A percentile compares a stretch with the other conserved stretches of the same genome.
These are phyloP conservation scores for Taiozyma onychis DNA, from an alignment of 1,139 yeast species.

Conservation along the genomic window DNA sequence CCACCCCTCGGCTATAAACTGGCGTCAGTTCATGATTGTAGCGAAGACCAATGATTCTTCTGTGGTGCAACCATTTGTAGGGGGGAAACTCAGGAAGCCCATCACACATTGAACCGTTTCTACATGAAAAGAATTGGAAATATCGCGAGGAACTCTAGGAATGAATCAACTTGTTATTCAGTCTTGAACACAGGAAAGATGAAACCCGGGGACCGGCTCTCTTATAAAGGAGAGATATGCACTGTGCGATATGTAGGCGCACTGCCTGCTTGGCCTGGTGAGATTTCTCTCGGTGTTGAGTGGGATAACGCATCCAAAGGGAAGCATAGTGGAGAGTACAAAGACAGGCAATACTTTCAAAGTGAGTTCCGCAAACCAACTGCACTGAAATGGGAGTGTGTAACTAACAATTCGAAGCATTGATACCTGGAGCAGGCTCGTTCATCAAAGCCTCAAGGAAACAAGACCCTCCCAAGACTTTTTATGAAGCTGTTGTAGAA, in stretches of 20 bases:
- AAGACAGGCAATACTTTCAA: slow-evolving; percentile 42
- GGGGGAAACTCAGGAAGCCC: too few species aligned
- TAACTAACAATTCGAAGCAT: slow-evolving; percentile 1
- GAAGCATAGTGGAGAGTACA: slow-evolving; percentile 47
- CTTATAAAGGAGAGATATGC: slow-evolving; percentile 45
- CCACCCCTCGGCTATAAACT: too few species aligned
- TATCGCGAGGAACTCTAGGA: too few species aligned
- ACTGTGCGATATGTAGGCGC: slow-evolving; percentile 61
- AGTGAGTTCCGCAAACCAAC: slow-evolving; percentile 6
- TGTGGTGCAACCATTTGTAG: too few species aligned
- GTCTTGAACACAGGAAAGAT: neutral
- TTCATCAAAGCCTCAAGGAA: slow-evolving; percentile 49
- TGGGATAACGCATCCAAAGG: slow-evolving; percentile 68
- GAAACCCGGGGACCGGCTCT: slow-evolving; percentile 38
- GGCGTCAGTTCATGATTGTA: too few species aligned
- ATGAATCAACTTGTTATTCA: too few species aligned
- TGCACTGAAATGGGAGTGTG: neutral
- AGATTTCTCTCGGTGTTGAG: slow-evolving; percentile 67
- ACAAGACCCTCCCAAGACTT: slow-evolving; percentile 27
- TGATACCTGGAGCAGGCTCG: slow-evolving; percentile 45
- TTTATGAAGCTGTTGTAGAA: slow-evolving; percentile 44
- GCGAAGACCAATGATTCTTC: too few species aligned
- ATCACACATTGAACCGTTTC: too few species aligned
- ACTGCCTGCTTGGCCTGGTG: slow-evolving; percentile 56
- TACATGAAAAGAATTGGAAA: too few species aligned